These are phyloP conservation scores for Nemania sp. DNA, from an alignment of 2,329 filamentous ascomycete species.

Conservation along the genomic window DNA sequence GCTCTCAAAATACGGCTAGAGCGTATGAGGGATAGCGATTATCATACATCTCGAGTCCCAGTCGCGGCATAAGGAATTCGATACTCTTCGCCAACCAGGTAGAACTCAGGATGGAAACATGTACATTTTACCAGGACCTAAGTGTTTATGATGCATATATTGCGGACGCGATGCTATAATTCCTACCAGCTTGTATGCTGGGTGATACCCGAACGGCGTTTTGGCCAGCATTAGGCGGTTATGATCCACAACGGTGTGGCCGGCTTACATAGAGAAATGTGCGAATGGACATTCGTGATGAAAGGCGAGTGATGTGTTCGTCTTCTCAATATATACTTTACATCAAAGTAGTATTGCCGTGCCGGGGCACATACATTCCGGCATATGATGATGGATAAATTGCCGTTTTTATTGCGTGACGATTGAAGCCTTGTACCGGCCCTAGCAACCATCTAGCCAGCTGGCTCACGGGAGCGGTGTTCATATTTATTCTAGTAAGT, in stretches of 20 bases:
- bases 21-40: conserved; percentile 51
- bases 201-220: conserved; percentile 30
- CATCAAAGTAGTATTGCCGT: conserved; percentile 12
- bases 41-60: conserved; percentile 32
- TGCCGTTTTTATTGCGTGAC: conserved; percentile 5
- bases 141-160: conserved; percentile 32
- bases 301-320: conserved; percentile 31
- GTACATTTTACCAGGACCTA: conserved; percentile 28
- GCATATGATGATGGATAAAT: background rate
- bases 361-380: background rate
- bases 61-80: conserved; percentile 28
- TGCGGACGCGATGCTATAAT: conserved; percentile 28
- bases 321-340: conserved; percentile 37
- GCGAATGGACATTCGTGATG: conserved; percentile 28
- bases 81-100: conserved; percentile 23
- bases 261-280: conserved; percentile 35
- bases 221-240: conserved; percentile 33
- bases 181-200: conserved; percentile 26
- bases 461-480: background rate
- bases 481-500: conserved; percentile 15
- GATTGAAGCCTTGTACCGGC: conserved; percentile 8
- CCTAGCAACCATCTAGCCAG: conserved; percentile 12
- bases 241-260: conserved; percentile 33
- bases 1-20: conserved; percentile 65
- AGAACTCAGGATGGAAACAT: conserved; percentile 32